Conservation (phyloP, 495 filamentous ascomycete genomes). For the Cairneyella variabilis region DNA sequence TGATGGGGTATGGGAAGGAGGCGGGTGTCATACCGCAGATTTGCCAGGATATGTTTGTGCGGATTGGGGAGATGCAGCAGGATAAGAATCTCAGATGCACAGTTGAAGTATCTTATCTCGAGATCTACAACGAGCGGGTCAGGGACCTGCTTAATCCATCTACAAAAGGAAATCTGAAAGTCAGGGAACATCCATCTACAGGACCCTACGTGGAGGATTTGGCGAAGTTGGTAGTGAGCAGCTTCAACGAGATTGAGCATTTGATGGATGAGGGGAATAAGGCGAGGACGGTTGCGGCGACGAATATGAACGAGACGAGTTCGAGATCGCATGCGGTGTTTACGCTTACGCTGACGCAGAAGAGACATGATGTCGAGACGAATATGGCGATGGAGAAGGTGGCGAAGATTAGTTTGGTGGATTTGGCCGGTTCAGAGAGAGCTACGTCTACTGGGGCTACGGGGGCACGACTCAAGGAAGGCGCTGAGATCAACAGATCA, state of each 20-base stretch:
- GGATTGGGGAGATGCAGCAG: slow-evolving; percentile 70
- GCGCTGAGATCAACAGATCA: slow-evolving; percentile 97
- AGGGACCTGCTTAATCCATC: slow-evolving; percentile 94
- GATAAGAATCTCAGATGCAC: slow-evolving; percentile 82
- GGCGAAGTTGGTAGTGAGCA: slow-evolving; percentile 94
- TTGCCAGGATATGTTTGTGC: slow-evolving; percentile 93
- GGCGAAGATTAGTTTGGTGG: slow-evolving; percentile 94
- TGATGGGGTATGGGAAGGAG: slow-evolving; percentile 99
- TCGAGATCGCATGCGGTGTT: slow-evolving; percentile 98
- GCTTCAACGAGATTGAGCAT: slow-evolving; percentile 92
- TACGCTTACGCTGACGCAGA: slow-evolving; percentile 92
- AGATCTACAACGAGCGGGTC: slow-evolving; percentile 99
- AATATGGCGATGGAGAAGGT: slow-evolving; percentile 97
- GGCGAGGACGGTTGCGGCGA: slow-evolving; percentile 94
- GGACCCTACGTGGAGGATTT: slow-evolving; percentile 98
- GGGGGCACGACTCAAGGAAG: slow-evolving; percentile 93
- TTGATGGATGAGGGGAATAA: slow-evolving; percentile 99
- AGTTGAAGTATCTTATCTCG: slow-evolving; percentile 96
- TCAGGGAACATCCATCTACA: slow-evolving; percentile 95
- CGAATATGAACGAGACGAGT: slow-evolving; percentile 99
- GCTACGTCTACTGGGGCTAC: slow-evolving; percentile 94
- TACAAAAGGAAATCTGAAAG: slow-evolving; percentile 94
- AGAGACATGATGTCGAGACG: slow-evolving; percentile 87
- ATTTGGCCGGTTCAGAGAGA: slow-evolving; percentile 96
- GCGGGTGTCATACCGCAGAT: slow-evolving; percentile 97